phyloP scores from a whole-genome alignment of 1,284 basidiomycete species.

The Tremellales sp. region DNA sequence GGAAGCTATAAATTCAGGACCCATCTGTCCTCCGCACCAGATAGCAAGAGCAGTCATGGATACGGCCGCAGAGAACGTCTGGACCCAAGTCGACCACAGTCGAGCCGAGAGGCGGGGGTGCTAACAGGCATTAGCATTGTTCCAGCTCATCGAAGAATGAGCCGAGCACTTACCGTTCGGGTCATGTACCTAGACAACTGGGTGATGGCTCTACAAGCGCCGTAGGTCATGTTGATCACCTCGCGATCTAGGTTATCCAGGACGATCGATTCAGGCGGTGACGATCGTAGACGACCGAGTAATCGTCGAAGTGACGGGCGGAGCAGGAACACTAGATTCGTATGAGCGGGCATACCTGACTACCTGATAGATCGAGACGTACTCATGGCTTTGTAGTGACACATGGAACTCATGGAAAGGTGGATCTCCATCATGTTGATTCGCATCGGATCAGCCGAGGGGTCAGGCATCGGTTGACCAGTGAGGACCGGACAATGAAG shows the following conservation, averaged over 20 bases:
- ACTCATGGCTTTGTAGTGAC: constrained; percentile 38
- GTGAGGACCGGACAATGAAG: constrained; percentile 32
- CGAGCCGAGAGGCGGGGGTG: constrained; percentile 35
- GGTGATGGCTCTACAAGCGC: constrained; percentile 32
- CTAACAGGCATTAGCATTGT: not conserved
- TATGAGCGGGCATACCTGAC: not conserved
- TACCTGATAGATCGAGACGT: constrained; percentile 7
- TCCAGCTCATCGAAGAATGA: not conserved
- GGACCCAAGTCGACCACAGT: constrained; percentile 39
- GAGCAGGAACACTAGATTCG: constrained; percentile 31
- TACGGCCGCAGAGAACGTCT: constrained; percentile 40
- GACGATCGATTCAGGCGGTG: constrained; percentile 10
- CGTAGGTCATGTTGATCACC: constrained; percentile 25
- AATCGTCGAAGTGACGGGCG: constrained; percentile 36
- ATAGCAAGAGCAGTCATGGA: constrained; percentile 40
- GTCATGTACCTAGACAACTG: constrained; percentile 29
- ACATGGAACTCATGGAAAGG: constrained; percentile 24
- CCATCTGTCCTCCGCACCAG: constrained; percentile 37
- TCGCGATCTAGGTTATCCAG: constrained; percentile 25
- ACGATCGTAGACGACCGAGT: constrained; percentile 24
- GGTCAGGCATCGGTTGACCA: constrained; percentile 24
- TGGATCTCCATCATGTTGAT: constrained; percentile 19
- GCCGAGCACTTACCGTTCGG: constrained; percentile 23
- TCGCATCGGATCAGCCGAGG: constrained; percentile 11
- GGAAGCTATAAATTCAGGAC: constrained; percentile 24